Percentiles rank a stretch among this genome's conserved stretches.
Conservation (phyloP, 2,329 filamentous ascomycete species). For the Talaromyces piceae region DNA sequence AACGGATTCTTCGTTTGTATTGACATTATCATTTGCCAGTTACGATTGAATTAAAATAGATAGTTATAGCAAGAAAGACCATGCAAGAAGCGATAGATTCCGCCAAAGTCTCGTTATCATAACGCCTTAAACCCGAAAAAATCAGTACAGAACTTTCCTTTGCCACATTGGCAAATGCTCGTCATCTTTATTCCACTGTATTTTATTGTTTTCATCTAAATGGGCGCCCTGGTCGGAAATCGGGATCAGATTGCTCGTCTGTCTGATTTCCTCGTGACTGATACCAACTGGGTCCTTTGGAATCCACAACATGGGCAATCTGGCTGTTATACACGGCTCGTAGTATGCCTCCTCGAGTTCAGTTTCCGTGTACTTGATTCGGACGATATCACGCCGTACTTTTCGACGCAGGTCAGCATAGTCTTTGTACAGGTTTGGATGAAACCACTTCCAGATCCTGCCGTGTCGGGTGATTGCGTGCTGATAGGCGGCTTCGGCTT, state of each 20-base stretch:
- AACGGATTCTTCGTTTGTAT: no score
- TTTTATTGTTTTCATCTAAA: conserved; percentile 61
- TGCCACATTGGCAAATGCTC: conserved; percentile 51
- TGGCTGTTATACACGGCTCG: conserved; percentile 60
- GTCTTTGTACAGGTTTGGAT: conserved; percentile 68
- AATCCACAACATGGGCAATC: conserved; percentile 68
- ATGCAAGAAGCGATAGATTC: neutral
- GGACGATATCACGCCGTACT: conserved; percentile 52
- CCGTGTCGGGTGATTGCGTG: conserved; percentile 16
- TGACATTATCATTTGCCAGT: no score
- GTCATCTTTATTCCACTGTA: conserved; percentile 53
- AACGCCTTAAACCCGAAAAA: neutral
- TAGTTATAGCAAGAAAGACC: no score
- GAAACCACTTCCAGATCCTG: conserved; percentile 42
- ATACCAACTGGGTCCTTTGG: conserved; percentile 68
- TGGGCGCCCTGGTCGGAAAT: conserved; percentile 72
- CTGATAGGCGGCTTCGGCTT: conserved; percentile 16
- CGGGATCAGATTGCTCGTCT: conserved; percentile 61
- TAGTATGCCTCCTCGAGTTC: conserved; percentile 62
- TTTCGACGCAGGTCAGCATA: conserved; percentile 64
- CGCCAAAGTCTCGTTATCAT: neutral
- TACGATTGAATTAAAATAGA: no score
- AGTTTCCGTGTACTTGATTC: conserved; percentile 55
- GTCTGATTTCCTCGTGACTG: conserved; percentile 66
- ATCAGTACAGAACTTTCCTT: conserved; percentile 44